These are phyloP conservation scores for Evernia prunastri DNA, from an alignment of 495 filamentous ascomycete species.

Conservation along the genomic window DNA sequence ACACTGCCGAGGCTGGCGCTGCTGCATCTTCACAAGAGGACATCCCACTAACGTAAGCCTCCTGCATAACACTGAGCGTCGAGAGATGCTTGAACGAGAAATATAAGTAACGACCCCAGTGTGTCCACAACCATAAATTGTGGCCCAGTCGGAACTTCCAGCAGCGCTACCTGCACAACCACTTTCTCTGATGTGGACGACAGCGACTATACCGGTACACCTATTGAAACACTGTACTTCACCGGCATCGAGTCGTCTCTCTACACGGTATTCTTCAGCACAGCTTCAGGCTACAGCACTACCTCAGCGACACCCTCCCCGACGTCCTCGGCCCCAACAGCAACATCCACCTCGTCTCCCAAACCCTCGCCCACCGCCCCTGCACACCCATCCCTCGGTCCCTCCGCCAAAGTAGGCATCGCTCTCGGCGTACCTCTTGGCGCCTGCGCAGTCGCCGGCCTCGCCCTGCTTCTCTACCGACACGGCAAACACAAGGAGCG, in stretches of 20 bases:
- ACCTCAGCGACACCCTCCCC: neutral
- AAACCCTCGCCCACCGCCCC: neutral
- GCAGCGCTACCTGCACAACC: neutral
- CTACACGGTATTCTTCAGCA: neutral
- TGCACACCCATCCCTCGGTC: neutral
- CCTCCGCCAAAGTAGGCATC: neutral
- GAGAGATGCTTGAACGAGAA: neutral
- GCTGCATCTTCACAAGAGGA: neutral
- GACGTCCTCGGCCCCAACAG: neutral
- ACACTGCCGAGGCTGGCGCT: neutral
- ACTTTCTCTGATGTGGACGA: neutral
- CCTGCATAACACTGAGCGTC: neutral
- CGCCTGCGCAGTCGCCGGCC: neutral
- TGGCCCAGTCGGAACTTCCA: neutral
- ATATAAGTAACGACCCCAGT: neutral
- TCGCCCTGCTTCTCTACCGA: neutral
- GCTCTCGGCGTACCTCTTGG: neutral
- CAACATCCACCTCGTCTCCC: neutral
- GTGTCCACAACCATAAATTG: neutral
- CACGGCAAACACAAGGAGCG: constrained; percentile 5
- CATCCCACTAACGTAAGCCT: neutral
- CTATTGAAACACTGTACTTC: too few relatives aligned
- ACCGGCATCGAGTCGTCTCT: neutral
- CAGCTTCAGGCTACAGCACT: neutral
- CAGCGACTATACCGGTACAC: neutral